Conservation (phyloP, 2,329 filamentous ascomycete species). For the Colletotrichum acutatum region DNA sequence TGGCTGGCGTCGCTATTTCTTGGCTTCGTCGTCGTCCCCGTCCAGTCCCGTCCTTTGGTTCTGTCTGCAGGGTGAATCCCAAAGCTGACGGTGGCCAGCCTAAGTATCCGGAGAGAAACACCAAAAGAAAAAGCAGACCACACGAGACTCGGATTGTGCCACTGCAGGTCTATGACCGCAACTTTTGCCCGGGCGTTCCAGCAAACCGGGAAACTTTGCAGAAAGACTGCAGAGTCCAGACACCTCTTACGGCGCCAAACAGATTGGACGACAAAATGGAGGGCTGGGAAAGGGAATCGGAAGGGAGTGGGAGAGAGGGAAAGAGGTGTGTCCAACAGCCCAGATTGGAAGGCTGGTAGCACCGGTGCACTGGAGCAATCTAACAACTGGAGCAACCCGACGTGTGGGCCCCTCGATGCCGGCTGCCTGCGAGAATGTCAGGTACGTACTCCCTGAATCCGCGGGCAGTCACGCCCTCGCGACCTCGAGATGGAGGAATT, state of each 20-base stretch:
- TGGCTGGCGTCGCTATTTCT: constrained; percentile 3
- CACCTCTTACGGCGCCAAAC: not conserved
- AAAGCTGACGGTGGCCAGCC: not conserved
- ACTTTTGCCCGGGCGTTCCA: constrained; percentile 22
- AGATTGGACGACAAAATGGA: not conserved
- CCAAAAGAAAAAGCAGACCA: not conserved
- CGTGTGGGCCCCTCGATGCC: constrained; percentile 10
- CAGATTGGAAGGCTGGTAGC: not conserved
- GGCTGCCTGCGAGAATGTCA: not conserved
- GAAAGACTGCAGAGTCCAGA: not conserved
- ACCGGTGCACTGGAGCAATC: constrained; percentile 26
- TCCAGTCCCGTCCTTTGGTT: not conserved
- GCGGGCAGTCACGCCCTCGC: not conserved
- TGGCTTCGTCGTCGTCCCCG: not conserved
- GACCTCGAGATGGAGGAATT: not conserved
- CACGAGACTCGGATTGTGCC: not conserved
- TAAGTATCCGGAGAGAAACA: not conserved
- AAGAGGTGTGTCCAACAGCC: constrained; percentile 10
- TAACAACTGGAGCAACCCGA: not conserved
- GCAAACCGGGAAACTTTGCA: constrained; percentile 28
- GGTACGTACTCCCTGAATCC: not conserved
- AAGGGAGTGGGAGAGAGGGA: not conserved
- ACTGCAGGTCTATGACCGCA: not conserved
- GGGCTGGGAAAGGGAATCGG: not conserved
- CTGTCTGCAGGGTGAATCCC: not conserved